phyloP scores from a whole-genome alignment of 257 asterid species.

The Rauvolfia tetraphylla region DNA sequence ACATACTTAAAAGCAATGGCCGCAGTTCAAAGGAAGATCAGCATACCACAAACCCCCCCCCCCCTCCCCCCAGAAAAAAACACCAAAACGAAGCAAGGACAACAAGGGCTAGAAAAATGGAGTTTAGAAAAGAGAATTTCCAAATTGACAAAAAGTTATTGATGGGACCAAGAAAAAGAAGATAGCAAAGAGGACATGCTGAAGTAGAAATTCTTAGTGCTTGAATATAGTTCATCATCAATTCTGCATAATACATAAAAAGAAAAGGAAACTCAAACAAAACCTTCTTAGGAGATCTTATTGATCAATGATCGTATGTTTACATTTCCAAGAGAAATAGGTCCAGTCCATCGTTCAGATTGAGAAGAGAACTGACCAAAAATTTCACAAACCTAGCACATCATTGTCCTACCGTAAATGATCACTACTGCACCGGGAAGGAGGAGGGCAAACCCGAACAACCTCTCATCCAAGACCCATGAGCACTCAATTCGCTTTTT shows the following conservation, averaged over 20 bases:
- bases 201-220: neutral
- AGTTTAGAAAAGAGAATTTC: too few relatives aligned
- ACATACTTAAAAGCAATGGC: neutral
- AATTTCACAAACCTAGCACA: constrained; percentile 20
- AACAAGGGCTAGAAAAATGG: too few relatives aligned
- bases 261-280: neutral
- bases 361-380: constrained; percentile 20
- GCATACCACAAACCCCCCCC: too few relatives aligned
- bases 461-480: constrained; percentile 85
- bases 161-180: neutral
- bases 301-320: neutral
- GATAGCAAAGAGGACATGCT: neutral
- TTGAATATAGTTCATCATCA: neutral
- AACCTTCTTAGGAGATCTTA: neutral
- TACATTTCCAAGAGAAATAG: constrained; percentile 16
- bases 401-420: constrained; percentile 22
- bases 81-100: too few relatives aligned
- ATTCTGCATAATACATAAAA: neutral
- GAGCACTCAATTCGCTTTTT: neutral
- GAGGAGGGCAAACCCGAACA: constrained; percentile 81
- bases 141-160: too few relatives aligned
- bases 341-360: constrained; percentile 20
- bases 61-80: too few relatives aligned
- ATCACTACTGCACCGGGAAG: constrained; percentile 37
- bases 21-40: neutral